A percentile compares a stretch with the other conserved stretches of the same genome.
Evolutionary conservation across 305 asterid genomes (phyloP).

Genomic region (Striga hermonthica): DNA sequence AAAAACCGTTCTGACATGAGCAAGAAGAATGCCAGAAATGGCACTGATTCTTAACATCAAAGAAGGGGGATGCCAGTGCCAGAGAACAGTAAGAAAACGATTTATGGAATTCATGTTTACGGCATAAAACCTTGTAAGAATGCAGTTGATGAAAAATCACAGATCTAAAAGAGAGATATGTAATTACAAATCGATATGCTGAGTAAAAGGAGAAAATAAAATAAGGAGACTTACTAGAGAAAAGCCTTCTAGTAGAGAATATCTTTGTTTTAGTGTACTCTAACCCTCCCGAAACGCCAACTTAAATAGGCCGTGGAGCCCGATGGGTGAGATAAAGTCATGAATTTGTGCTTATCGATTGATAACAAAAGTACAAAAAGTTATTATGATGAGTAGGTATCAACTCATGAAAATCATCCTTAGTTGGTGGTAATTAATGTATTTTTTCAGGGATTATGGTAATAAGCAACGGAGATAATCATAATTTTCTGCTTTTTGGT

Average conservation of each 20-base stretch:
- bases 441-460: constrained; percentile 25
- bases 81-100: neutral
- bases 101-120: constrained; percentile 21
- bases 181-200: neutral
- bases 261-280: constrained; percentile 20
- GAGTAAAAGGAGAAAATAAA: neutral
- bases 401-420: constrained; percentile 32
- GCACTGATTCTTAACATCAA: neutral
- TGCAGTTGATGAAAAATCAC: constrained; percentile 6
- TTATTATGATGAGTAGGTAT: constrained; percentile 34
- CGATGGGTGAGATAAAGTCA: constrained; percentile 22
- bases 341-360: constrained; percentile 23
- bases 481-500: constrained; percentile 21
- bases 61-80: too few relatives aligned
- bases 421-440: constrained; percentile 40
- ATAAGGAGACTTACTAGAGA: constrained; percentile 26
- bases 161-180: neutral
- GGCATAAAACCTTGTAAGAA: constrained; percentile 15
- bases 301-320: constrained; percentile 25
- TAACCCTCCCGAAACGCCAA: constrained; percentile 5
- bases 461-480: constrained; percentile 24
- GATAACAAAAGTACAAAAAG: constrained; percentile 24
- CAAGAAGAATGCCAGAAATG: constrained; percentile 14
- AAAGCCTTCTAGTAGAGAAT: constrained; percentile 14
- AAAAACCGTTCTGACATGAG: constrained; percentile 1